Percentiles rank a stretch among this genome's conserved stretches.
These are phyloP conservation scores for Magnusiomyces fungicola DNA, from an alignment of 1,139 yeast genomes.

Conservation along the genomic window DNA sequence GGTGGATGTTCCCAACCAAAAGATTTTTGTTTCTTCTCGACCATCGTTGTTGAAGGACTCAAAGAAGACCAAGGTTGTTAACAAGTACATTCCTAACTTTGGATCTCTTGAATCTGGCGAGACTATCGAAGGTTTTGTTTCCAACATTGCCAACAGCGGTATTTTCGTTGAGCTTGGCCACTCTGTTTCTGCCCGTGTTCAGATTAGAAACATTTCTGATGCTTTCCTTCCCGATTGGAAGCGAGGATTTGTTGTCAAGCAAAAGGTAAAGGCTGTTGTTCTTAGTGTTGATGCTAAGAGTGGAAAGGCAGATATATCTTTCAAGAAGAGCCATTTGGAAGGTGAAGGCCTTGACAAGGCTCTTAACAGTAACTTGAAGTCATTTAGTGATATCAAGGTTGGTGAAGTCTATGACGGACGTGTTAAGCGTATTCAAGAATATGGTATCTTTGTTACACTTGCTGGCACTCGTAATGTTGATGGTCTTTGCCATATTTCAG, in stretches of 20 bases:
- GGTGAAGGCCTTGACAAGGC: conserved; percentile 40
- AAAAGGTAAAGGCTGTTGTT: conserved; percentile 67
- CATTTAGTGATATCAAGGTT: conserved; percentile 54
- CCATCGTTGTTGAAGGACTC: conserved; percentile 27
- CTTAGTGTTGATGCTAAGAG: conserved; percentile 47
- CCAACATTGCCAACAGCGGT: conserved; percentile 70
- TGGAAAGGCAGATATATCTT: conserved; percentile 63
- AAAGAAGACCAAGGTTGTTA: conserved; percentile 38
- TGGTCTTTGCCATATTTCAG: conserved; percentile 83
- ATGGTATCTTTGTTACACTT: conserved; percentile 82
- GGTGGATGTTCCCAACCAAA: conserved; percentile 49
- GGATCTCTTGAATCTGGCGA: conserved; percentile 63
- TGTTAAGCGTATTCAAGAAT: conserved; percentile 70
- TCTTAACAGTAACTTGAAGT: conserved; percentile 34
- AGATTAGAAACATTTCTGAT: conserved; percentile 77
- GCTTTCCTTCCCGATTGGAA: conserved; percentile 83
- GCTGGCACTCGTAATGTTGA: conserved; percentile 68
- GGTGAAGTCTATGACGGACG: conserved; percentile 72
- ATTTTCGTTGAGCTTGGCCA: conserved; percentile 72
- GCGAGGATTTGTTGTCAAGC: conserved; percentile 59
- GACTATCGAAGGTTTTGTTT: conserved; percentile 71
- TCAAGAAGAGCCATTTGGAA: conserved; percentile 73
- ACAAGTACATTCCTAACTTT: conserved; percentile 43
- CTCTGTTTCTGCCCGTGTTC: conserved; percentile 68
- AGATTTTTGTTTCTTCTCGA: conserved; percentile 56